Evolutionary conservation across 345 rosid species (phyloP).

Genomic region (Brassica carinata): DNA sequence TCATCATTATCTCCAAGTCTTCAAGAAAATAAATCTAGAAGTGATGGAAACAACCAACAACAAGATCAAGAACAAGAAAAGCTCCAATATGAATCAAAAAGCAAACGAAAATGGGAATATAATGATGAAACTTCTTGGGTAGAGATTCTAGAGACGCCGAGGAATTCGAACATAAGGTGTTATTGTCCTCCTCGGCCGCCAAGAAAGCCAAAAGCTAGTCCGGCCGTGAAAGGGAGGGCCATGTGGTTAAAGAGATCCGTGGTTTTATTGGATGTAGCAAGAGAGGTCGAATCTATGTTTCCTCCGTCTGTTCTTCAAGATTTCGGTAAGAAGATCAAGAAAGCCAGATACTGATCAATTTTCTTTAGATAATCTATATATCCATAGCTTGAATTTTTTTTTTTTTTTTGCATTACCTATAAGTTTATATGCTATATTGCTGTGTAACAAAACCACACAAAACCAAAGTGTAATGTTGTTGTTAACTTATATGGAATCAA

Average conservation of each 20-base stretch:
- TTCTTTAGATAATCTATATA: background rate
- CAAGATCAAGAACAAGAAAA: conserved; percentile 18
- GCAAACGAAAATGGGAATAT: conserved; percentile 41
- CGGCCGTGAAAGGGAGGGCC: conserved; percentile 49
- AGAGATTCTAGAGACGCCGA: conserved; percentile 46
- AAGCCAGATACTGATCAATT: conserved; percentile 44
- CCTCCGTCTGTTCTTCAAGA: conserved; percentile 54
- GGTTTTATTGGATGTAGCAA: conserved; percentile 58
- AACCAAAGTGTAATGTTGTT: background rate
- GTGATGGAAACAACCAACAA: background rate
- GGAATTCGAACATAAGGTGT: conserved; percentile 42
- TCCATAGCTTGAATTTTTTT: conserved; percentile 5
- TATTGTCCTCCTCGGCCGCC: conserved; percentile 65
- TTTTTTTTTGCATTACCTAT: background rate
- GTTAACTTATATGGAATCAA: background rate
- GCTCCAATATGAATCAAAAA: conserved; percentile 17
- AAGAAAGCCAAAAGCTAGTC: conserved; percentile 58
- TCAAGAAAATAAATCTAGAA: conserved; percentile 8
- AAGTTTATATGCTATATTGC: background rate
- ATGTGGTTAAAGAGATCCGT: conserved; percentile 31
- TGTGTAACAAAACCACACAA: background rate
- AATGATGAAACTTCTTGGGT: conserved; percentile 32
- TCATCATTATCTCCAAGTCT: conserved; percentile 25
- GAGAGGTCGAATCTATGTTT: conserved; percentile 66
- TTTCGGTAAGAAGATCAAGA: conserved; percentile 64